phyloP scores from a whole-genome alignment of 257 asterid species.

The Solanum pennellii region DNA sequence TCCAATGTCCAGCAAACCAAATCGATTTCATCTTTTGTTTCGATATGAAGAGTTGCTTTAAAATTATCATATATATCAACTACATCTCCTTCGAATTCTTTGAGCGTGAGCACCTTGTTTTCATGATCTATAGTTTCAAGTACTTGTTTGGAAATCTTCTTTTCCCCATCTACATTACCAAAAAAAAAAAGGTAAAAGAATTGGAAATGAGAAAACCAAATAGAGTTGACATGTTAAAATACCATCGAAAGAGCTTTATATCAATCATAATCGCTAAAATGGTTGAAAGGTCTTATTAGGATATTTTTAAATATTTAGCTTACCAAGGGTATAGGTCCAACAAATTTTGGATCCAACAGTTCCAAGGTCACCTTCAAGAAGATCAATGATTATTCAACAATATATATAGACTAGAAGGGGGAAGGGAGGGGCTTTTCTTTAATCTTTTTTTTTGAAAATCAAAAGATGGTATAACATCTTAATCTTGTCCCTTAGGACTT shows the following conservation, averaged over 20 bases:
- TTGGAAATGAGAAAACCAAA: not conserved
- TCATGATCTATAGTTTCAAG: not conserved
- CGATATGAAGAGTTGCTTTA: not conserved
- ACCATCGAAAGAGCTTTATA: no score
- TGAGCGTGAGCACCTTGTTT: not conserved
- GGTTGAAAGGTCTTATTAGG: no score
- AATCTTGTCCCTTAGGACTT: not conserved
- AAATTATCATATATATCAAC: not conserved
- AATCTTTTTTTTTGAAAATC: not conserved
- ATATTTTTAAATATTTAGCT: no score
- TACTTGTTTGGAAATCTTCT: not conserved
- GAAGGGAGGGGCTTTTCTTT: not conserved
- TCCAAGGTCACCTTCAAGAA: not conserved
- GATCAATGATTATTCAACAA: not conserved
- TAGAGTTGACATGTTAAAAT: no score
- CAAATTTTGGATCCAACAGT: not conserved
- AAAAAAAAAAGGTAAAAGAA: no score
- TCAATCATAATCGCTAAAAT: no score
- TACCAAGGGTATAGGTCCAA: not conserved
- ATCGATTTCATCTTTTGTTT: not conserved
- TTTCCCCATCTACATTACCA: not conserved
- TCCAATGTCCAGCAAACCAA: not conserved
- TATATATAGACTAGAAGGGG: not conserved
- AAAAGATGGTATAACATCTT: not conserved
- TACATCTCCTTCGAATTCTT: not conserved